Base-by-base conservation (phyloP, 257 asterid genomes). In the Lantana camara region DNA sequence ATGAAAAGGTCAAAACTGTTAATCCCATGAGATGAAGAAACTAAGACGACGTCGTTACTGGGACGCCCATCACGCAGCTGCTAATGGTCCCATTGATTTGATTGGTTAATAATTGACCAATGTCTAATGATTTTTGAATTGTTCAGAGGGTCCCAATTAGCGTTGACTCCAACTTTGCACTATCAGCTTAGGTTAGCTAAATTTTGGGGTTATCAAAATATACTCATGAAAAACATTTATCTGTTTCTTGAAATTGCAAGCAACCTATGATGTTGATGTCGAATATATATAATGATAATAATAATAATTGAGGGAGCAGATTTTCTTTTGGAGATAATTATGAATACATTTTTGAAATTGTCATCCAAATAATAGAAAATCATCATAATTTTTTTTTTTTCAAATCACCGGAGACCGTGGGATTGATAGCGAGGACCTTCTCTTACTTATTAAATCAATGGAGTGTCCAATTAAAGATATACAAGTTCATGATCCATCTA, bases 71-170 rank as follows among this genome's bases (percentile, higher is more conserved):
- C 84, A 69, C 80, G 81, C 69, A 75, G 50, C 71, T 52, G 55
- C 66, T 55, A 73, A 79, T 77, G 75, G 77, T 66, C 71, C 73
- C 79, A 11, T 60, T 67, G 77, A 60, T 62, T 62, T 61, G 79
- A 74, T 79, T 77, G 83, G 75, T 77, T 81, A 69, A 81, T 86
- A 62, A 83, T 79, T 79, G 89, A 83, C 85, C 80, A 73, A 58
- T 81, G 85, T 77, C 69, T 73, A 79, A 13, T 68, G 63, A 71
- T 67, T 30, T 64, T 46, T 47, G 13, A 66, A 66, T 70, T 66
- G 13, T 22, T 11, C 11, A 11, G 35, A 34, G 74, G 83, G 82
- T 61, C 68, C 81, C 81, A 24, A 42, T 35, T 32, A 79, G 68
- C 77, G 88, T 79, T 86, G 88, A 83, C 88, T 78, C 72, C 63